Evolutionary conservation across 1,139 yeast species (phyloP), one percentile per base, ranked within the genome.

Genomic region (Kodamaea alishanica): DNA sequence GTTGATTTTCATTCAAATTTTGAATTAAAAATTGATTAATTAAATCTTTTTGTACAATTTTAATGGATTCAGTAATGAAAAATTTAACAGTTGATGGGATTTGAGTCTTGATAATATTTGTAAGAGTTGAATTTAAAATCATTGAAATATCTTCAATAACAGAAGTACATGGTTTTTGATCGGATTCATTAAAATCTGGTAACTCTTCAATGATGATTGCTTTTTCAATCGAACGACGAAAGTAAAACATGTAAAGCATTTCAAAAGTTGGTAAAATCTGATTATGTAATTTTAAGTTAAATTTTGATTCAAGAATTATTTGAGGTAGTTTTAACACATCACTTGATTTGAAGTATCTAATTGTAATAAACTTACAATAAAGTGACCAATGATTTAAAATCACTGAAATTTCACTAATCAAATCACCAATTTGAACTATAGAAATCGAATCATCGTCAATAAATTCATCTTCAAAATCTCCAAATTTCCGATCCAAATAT

Each of bases 351-450:
- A 52, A 50, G 40, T 56, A 86, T 45, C 84, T 77, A 26, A 75
- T 70, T 1, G 87, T 76, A 48, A 87, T 73, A 52, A 89, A 92
- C 52, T 79, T 79, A 44, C 86, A 74, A 58, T 89, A 94, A 58
- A 88, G 73, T 6, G 86, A 71, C 97, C 98, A 92, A 46, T 89
- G 81, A 53, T 85, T 87, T 52, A 92, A 65, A 54, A 92, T 84
- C 5, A 83, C 70, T 0, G 95, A 76, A 12, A 86, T 64, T 52
- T 92, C 97, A 40, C 72, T 75, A 12, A 85, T 67, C 29, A 81
- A 50, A 37, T 71, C 73, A 7, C 84, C 81, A 9, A 83, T 69
- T 34, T 75, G 77, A 12, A 74, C 73, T 10, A 81, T 63, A 1
- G 77, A 63, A 10, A 60, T 52, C 6, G 67, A 43, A 26, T 73